These are phyloP conservation scores for Yarrowia sp. DNA, from an alignment of 805 yeast genomes.

Conservation along the genomic window DNA sequence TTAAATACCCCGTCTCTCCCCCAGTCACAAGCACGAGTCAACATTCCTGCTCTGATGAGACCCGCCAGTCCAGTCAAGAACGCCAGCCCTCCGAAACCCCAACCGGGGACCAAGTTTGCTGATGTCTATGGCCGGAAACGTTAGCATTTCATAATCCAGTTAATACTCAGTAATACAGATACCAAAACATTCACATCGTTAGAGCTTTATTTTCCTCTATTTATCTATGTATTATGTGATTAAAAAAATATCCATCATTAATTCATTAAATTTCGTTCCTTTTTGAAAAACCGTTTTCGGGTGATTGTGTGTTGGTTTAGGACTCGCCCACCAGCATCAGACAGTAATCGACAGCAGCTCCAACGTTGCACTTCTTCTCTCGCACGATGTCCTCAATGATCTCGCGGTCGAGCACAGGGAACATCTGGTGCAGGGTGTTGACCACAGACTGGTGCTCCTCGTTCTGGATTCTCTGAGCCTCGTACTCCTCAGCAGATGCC, in stretches of 20 bases:
- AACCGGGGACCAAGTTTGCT: conserved; percentile 3
- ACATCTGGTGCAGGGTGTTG: conserved; percentile 59
- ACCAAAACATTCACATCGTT: not conserved
- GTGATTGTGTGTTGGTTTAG: not conserved
- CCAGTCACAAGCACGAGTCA: conserved; percentile 2
- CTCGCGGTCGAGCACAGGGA: conserved; percentile 68
- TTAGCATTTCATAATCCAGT: not conserved
- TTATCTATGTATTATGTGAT: too few relatives aligned
- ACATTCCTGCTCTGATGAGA: conserved; percentile 19
- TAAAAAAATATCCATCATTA: conserved; percentile 10
- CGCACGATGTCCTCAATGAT: conserved; percentile 67
- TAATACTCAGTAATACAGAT: not conserved
- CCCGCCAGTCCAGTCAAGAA: conserved; percentile 15
- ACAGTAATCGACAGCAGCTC: conserved; percentile 69
- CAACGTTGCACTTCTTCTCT: conserved; percentile 64
- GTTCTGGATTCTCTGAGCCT: conserved; percentile 43
- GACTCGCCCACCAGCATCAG: conserved; percentile 32
- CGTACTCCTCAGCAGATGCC: conserved; percentile 42
- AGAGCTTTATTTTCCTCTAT: not conserved
- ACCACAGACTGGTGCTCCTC: conserved; percentile 49
- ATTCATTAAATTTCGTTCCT: not conserved
- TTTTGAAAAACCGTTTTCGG: not conserved
- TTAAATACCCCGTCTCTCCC: not conserved
- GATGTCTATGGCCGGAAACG: conserved; percentile 15
- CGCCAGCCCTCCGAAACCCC: conserved; percentile 3